Evolutionary conservation across 305 asterid genomes (phyloP), one percentile per base, ranked within the genome.

Genomic region (Nicotiana rustica): DNA sequence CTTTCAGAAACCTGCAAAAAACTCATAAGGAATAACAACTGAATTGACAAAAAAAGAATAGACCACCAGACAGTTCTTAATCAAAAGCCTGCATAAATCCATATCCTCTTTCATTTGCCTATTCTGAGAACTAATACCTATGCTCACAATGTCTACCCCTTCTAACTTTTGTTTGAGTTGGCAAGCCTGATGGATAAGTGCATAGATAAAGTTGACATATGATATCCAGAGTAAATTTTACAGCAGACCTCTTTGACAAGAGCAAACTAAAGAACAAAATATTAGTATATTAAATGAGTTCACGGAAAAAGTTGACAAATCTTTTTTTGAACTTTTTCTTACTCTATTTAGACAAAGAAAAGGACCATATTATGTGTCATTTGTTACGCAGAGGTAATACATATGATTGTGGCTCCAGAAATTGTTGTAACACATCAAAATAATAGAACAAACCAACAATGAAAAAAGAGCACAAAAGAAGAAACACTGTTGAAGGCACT

Each of bases 1-100:
- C 88, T 64, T 77, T 86, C 83, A 86, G 61, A 84, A 86, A 86
- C 78, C 88, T 86, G 83, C 9, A 80, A 76, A 15, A 81, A 81
- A 29, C 80, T 52, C 65, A 9, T 29, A 15, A n/a, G 65, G 10
- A 7, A 35, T 7, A 35, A 67, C 3, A 47, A 75, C 52, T 71
- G 31, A 75, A 15, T 25, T 75, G 25, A 52, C 21, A 52, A 75
- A 47, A 73, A 75, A 6, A 52, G 9, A 75, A 75, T 15, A 29
- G 10, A 15, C 65, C 38, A 75, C 10, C 10, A 52, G 65, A 29
- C 55, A 29, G 47, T 15, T 52, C 80, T 75, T 55, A 75, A 52
- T 75, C 17, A 75, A 52, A 75, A 25, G 47, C 10, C 17, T 15
- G 47, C 80, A 49, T 52, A 25, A 49, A 25, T 75, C 65, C 1